phyloP scores from a whole-genome alignment of 768 basidiomycete genomes.

The Filobasidium wieringae region DNA sequence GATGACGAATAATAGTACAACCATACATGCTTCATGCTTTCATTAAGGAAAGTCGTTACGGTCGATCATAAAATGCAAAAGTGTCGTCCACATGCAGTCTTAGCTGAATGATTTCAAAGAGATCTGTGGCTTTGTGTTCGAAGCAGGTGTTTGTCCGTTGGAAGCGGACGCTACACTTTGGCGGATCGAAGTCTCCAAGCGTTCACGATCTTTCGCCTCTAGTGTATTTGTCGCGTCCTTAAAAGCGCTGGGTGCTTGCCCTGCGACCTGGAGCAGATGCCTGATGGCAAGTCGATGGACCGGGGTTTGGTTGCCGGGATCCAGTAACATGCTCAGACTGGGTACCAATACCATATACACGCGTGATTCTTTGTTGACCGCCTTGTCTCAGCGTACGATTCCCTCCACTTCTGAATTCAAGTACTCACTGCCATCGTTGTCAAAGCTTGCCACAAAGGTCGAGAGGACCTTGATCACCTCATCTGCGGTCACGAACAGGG shows the following conservation, averaged over 20 bases:
- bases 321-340: constrained; percentile 58
- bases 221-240: constrained; percentile 68
- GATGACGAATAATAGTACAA: neutral
- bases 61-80: neutral
- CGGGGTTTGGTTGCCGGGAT: constrained; percentile 44
- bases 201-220: constrained; percentile 48
- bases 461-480: constrained; percentile 76
- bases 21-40: neutral
- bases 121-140: constrained; percentile 10
- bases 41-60: neutral
- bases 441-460: constrained; percentile 49
- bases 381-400: constrained; percentile 2
- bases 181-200: constrained; percentile 66
- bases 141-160: neutral
- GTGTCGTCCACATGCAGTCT: neutral
- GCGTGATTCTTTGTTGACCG: constrained; percentile 47
- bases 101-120: constrained; percentile 16
- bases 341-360: constrained; percentile 64
- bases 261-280: constrained; percentile 62
- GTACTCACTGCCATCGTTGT: constrained; percentile 55
- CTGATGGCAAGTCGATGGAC: constrained; percentile 52
- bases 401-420: no score
- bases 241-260: constrained; percentile 61
- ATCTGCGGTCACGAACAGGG: constrained; percentile 52
- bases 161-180: constrained; percentile 46